Base-by-base conservation (phyloP, 2,329 filamentous ascomycete species). In the Cryphonectria carpinicola region DNA sequence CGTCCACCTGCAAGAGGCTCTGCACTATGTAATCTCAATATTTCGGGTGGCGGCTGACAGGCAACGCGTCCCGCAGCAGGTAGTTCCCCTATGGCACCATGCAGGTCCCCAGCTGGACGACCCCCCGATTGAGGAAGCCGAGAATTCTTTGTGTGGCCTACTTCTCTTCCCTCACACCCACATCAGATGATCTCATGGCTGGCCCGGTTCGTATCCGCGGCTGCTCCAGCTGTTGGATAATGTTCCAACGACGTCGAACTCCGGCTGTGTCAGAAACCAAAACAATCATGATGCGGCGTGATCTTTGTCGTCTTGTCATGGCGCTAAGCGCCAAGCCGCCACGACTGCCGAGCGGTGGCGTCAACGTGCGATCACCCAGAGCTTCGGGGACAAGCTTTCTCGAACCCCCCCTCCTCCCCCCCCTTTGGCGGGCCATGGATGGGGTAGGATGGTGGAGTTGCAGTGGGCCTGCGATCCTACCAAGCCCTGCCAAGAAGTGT, bases 331-430 rank as follows among this genome's bases (percentile, higher is more conserved):
- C 60, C 60, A 63, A 63, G 60, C 60, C 60, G 37, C 60, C n/a
- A 14, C 8, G 37, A 64, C 39, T 64, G 61, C 61, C 61, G 61
- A 64, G 61, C n/a, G 37, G 22, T 64, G 22, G 61, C n/a, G 37
- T n/a, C 39, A 46, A 64, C n/a, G 39, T 46, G 32, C 32, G 60
- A 35, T 41, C 60, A 28, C n/a, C 52, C n/a, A 56, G 52, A 28
- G n/a, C 52, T 13, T 56, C 25, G 52, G 25, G 52, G 13, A 56
- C 11, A 49, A 49, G 25, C 52, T 28, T 28, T 19, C 25, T 28
- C 14, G 58, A 61, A n/a, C 13, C 32, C 58, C 58, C 35, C 10
- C 54, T 13, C n/a, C 17, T 8, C 17, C 19, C 5, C 43, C 56
- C 17, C 19, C 5, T 13, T 19, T 49, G 19, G 46, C 46, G 46